Base-by-base conservation (phyloP, 2,329 filamentous ascomycete genomes). In the Pseudopyrenochaeta lycopersici region DNA sequence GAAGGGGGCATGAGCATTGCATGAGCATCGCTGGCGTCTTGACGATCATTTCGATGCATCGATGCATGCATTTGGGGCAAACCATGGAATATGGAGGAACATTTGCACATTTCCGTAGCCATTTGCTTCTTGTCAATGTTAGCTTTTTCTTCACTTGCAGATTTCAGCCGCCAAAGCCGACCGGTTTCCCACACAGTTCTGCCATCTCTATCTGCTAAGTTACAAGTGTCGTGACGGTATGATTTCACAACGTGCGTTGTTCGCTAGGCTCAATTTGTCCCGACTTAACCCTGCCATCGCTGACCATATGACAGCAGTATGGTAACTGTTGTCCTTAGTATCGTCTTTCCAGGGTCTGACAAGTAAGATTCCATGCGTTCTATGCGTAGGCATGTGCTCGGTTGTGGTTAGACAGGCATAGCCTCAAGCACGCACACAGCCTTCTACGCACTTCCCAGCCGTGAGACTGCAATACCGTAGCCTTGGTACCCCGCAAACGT, bases 81-180 rank as follows among this genome's bases (percentile, higher is more conserved):
- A 38, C 27, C 30, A 40, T 46, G 35, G 33, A 6, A 29, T 35
- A 39, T 27, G 38, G 40, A 40, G 38, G 36, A 14, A 27, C 31
- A 43, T 18, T 32, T 44, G 30, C 62, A 63, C 54, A 57, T 56
- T 59, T 57, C 35, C 57, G 53, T 62, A 62, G 48, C 43, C 54
- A 52, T 56, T 46, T 49, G 17, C 52, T 62, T 55, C 40, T 56
- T 55, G 45, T 60, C 54, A 64, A 63, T 66, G 38, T 27, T 50
- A 56, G 50, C 46, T 41, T 48, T 41, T 29, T 44, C 17, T 32
- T 32, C 30, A n/a, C 3, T 39, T 23, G 21, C 7, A 38, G 5
- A 38, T 10, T 20, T 20, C 10, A 21, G 15, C 10, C 35, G 7
- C 10, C 35, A 18, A 20, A 21, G 12, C n/a, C 7, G 20, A 36